A percentile compares a stretch with the other conserved stretches of the same genome.
Evolutionary conservation across 345 rosid genomes (phyloP).

Genomic region (Excoecaria agallocha): DNA sequence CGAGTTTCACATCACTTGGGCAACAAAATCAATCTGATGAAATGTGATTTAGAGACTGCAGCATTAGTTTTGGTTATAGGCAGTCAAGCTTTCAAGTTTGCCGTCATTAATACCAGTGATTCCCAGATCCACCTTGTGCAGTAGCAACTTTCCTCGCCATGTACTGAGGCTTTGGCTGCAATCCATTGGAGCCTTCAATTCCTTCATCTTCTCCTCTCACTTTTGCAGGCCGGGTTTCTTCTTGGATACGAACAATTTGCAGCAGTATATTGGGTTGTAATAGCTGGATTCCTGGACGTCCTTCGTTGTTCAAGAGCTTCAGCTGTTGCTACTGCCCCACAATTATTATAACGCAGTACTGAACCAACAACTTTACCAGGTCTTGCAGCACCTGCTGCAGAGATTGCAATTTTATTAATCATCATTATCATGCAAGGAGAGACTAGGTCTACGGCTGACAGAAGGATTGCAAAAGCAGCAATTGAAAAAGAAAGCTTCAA

Average conservation of each 20-base stretch:
- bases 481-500: too few relatives aligned
- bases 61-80: too few relatives aligned
- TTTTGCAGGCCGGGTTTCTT: conserved; percentile 62
- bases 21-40: too few relatives aligned
- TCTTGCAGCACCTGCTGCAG: conserved; percentile 67
- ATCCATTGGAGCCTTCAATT: conserved; percentile 52
- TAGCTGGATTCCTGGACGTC: conserved; percentile 63
- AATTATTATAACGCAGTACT: conserved; percentile 75
- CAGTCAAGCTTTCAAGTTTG: too few relatives aligned
- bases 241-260: conserved; percentile 51
- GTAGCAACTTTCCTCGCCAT: conserved; percentile 81
- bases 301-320: conserved; percentile 76
- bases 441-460: neutral
- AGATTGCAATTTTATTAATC: conserved; percentile 7
- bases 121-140: conserved; percentile 66
- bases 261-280: conserved; percentile 48
- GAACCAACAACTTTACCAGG: conserved; percentile 89
- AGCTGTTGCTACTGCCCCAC: conserved; percentile 59
- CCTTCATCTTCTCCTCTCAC: conserved; percentile 69
- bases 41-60: too few relatives aligned
- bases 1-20: too few relatives aligned
- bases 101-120: conserved; percentile 60
- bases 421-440: neutral
- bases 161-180: conserved; percentile 83
- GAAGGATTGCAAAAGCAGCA: neutral